Evolutionary conservation across 164 flowering plant genomes (phyloP).

Genomic region (Aristolochia fimbriata): DNA sequence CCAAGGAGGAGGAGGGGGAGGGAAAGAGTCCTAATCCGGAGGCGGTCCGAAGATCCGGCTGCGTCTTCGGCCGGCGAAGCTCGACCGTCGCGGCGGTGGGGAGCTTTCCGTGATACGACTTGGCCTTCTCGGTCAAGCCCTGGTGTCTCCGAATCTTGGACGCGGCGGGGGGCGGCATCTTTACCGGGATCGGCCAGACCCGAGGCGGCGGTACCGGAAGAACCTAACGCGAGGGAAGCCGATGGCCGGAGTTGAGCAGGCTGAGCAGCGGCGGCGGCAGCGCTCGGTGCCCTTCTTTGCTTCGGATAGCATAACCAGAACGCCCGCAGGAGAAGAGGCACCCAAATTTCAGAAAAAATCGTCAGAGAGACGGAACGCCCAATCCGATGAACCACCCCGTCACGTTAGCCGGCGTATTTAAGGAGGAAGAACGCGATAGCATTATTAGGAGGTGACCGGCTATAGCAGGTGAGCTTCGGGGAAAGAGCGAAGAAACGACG

Average conservation of each 20-base stretch:
- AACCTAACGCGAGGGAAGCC: slow-evolving; percentile 47
- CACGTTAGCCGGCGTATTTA: neutral
- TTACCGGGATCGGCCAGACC: slow-evolving; percentile 11
- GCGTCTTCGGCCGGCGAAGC: slow-evolving; percentile 58
- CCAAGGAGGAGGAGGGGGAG: slow-evolving; percentile 9
- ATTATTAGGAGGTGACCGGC: slow-evolving; percentile 7
- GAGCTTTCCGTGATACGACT: slow-evolving; percentile 56
- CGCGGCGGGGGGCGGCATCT: slow-evolving; percentile 7
- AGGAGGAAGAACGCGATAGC: slow-evolving; percentile 4
- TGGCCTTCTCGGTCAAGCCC: slow-evolving; percentile 34
- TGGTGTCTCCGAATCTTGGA: slow-evolving; percentile 12
- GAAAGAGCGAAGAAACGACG: neutral
- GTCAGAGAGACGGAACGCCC: neutral
- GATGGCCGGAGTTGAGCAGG: slow-evolving; percentile 39
- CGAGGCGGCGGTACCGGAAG: slow-evolving; percentile 54
- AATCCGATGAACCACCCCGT: neutral
- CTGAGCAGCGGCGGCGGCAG: slow-evolving; percentile 10
- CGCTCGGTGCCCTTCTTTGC: slow-evolving; percentile 32
- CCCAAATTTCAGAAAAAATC: too few relatives aligned
- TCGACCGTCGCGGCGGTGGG: slow-evolving; percentile 3
- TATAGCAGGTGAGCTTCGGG: slow-evolving; percentile 1
- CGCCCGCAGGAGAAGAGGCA: too few relatives aligned
- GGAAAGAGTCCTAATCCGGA: neutral
- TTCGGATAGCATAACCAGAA: slow-evolving; percentile 34
- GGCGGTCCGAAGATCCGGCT: slow-evolving; percentile 35